These are phyloP conservation scores for Peronospora tabacina DNA, from an alignment of 352 stramenopile species.

Conservation along the genomic window DNA sequence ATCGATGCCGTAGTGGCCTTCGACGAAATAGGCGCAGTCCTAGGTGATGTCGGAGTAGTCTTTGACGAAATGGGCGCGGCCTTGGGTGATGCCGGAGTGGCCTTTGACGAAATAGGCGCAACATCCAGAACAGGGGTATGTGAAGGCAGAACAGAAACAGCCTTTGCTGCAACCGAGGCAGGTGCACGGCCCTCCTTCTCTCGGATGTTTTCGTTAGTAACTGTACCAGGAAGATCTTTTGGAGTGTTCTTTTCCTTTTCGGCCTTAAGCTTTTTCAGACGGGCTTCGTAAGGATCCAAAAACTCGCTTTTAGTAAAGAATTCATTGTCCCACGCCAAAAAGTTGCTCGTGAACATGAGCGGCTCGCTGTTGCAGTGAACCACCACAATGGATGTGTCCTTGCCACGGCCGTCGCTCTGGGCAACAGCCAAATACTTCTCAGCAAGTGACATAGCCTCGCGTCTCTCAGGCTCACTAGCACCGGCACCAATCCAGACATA, in stretches of 20 bases:
- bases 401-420: conserved; percentile 73
- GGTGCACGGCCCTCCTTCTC: conserved; percentile 23
- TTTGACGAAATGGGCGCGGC: neutral
- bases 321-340: conserved; percentile 80
- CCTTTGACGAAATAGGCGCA: neutral
- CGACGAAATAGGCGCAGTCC: neutral
- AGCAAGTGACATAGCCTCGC: conserved; percentile 48
- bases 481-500: conserved; percentile 87
- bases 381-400: conserved; percentile 76
- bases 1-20: neutral
- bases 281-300: conserved; percentile 85
- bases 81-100: conserved; percentile 1
- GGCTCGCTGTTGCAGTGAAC: conserved; percentile 80
- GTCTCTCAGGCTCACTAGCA: conserved; percentile 72
- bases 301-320: conserved; percentile 84
- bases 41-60: neutral
- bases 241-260: conserved; percentile 67
- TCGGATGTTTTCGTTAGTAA: conserved; percentile 42
- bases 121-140: neutral
- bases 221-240: conserved; percentile 47
- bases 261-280: conserved; percentile 67
- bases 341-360: conserved; percentile 88
- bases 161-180: neutral
- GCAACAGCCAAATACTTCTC: conserved; percentile 65
- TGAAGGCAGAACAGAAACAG: neutral